These are phyloP conservation scores for Flaveria linearis DNA, from an alignment of 129 eudicot genomes.

Conservation along the genomic window DNA sequence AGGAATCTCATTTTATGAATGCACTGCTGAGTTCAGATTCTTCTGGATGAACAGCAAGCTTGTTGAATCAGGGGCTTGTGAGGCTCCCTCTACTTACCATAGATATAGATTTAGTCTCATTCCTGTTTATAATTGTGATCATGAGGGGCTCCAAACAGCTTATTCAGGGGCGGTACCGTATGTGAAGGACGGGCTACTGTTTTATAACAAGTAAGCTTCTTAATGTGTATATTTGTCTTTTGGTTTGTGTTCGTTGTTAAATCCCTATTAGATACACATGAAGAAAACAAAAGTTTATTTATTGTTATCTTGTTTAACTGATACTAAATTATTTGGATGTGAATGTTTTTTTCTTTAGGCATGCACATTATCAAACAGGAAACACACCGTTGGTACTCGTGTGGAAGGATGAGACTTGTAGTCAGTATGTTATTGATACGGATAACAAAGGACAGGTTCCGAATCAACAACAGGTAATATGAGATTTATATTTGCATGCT, in stretches of 20 bases:
- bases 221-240: conserved; percentile 12
- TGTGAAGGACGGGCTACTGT: conserved; percentile 81
- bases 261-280: background rate
- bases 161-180: conserved; percentile 74
- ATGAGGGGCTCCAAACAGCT: conserved; percentile 74
- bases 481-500: conserved; percentile 6
- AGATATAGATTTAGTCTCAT: conserved; percentile 71
- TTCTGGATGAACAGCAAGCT: conserved; percentile 96
- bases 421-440: conserved; percentile 90
- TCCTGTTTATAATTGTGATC: conserved; percentile 79
- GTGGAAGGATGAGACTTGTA: conserved; percentile 92
- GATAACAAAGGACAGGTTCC: conserved; percentile 83
- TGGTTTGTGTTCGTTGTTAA: background rate
- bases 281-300: background rate
- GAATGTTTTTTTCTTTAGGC: conserved; percentile 41
- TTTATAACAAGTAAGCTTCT: conserved; percentile 80
- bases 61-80: conserved; percentile 78
- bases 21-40: conserved; percentile 93
- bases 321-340: conserved; percentile 9
- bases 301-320: conserved; percentile 10
- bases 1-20: conserved; percentile 89
- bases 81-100: conserved; percentile 72
- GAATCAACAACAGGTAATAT: conserved; percentile 73
- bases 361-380: conserved; percentile 90
- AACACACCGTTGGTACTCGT: conserved; percentile 83